phyloP scores from a whole-genome alignment of 1,139 yeast genomes.

The Lizanozyma gosingica region DNA sequence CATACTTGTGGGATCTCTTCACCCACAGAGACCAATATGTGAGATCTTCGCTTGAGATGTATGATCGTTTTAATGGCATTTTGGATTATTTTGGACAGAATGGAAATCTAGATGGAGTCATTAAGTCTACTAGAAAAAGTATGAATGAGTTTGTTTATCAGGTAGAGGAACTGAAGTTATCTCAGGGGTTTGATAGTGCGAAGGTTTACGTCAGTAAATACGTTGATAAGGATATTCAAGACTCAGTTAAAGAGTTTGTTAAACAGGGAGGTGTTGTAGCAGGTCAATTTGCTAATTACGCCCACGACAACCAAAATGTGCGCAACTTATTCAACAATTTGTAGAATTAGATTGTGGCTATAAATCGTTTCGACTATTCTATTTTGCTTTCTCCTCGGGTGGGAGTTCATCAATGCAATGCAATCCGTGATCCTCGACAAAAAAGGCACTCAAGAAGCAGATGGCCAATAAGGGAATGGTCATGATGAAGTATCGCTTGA shows the following conservation, averaged over 20 bases:
- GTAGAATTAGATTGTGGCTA: not conserved
- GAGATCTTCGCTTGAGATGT: not conserved
- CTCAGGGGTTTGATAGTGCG: not conserved
- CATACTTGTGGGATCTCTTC: slow-evolving; percentile 2
- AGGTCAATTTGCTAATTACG: not conserved
- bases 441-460: slow-evolving; percentile 26
- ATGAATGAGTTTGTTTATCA: not conserved
- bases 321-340: not conserved
- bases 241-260: not conserved
- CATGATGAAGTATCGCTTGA: slow-evolving; percentile 31
- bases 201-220: not conserved
- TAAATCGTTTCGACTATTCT: no score
- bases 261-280: not conserved
- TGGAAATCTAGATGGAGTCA: not conserved
- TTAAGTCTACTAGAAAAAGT: not conserved
- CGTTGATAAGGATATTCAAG: not conserved
- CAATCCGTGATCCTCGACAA: slow-evolving; percentile 35
- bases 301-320: not conserved
- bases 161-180: no score
- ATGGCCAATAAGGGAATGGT: slow-evolving; percentile 33
- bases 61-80: not conserved
- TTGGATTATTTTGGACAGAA: not conserved
- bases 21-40: not conserved
- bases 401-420: slow-evolving; percentile 27
- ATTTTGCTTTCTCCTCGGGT: not conserved